Percentiles rank a stretch among this genome's conserved stretches.
These are phyloP conservation scores for Boletus sp. DNA, from an alignment of 1,284 basidiomycete species.

Conservation along the genomic window DNA sequence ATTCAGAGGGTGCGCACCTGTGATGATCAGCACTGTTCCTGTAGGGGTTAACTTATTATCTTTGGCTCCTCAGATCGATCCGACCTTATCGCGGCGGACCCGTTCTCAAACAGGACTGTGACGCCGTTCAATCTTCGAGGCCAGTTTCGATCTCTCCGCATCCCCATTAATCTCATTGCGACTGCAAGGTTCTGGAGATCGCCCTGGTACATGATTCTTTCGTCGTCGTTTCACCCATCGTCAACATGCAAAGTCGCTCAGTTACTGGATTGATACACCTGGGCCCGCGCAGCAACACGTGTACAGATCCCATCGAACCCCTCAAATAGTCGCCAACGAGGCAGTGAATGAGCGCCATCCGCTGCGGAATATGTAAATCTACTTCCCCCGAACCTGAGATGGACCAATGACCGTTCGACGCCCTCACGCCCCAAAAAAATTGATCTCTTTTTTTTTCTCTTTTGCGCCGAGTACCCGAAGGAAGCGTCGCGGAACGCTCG, in stretches of 20 bases:
- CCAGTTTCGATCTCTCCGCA: conserved; percentile 8
- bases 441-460: neutral
- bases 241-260: neutral
- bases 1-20: neutral
- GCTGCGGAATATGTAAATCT: conserved; percentile 13
- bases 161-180: conserved; percentile 18
- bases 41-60: conserved; percentile 16
- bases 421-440: neutral
- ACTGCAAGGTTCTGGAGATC: conserved; percentile 3
- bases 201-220: conserved; percentile 2
- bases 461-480: conserved; percentile 17
- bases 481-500: conserved; percentile 33
- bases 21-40: conserved; percentile 22
- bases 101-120: conserved; percentile 8
- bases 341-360: conserved; percentile 8
- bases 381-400: conserved; percentile 3
- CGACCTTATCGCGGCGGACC: conserved; percentile 25
- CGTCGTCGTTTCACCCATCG: conserved; percentile 13
- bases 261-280: neutral
- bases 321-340: neutral
- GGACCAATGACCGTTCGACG: neutral
- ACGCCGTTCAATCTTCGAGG: conserved; percentile 27
- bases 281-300: conserved; percentile 18
- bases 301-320: conserved; percentile 13
- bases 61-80: conserved; percentile 21